These are phyloP conservation scores for Blastobotrys terrestris DNA, from an alignment of 805 yeast species.

Conservation along the genomic window DNA sequence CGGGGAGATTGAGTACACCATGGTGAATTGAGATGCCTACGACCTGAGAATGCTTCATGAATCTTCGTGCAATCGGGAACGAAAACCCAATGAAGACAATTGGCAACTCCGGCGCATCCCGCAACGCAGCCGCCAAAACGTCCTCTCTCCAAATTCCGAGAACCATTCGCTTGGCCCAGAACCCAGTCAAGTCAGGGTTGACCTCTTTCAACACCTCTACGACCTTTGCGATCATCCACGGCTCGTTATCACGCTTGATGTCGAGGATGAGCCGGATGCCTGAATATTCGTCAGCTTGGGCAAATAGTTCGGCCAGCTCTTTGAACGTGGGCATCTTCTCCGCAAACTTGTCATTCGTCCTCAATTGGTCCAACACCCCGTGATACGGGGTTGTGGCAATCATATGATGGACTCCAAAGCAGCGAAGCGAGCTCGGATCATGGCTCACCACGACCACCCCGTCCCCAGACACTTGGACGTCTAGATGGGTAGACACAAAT, in stretches of 20 bases:
- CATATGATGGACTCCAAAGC: slow-evolving; percentile 36
- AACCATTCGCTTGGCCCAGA: slow-evolving; percentile 42
- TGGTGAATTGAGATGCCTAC: slow-evolving; percentile 48
- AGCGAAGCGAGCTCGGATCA: slow-evolving; percentile 45
- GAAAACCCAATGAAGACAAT: slow-evolving; percentile 36
- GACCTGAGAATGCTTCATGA: slow-evolving; percentile 43
- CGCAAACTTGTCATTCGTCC: slow-evolving; percentile 28
- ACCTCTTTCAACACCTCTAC: slow-evolving; percentile 33
- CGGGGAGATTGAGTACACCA: slow-evolving; percentile 39
- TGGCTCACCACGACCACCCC: slow-evolving; percentile 51
- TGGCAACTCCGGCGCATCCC: slow-evolving; percentile 32
- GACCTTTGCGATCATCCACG: slow-evolving; percentile 37
- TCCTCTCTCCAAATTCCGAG: slow-evolving; percentile 50
- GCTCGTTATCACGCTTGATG: slow-evolving; percentile 43
- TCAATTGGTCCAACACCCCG: slow-evolving; percentile 35
- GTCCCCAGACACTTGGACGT: slow-evolving; percentile 48
- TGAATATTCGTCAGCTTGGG: slow-evolving; percentile 27
- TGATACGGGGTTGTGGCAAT: slow-evolving; percentile 35
- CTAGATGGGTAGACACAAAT: too few species aligned
- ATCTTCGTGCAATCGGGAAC: slow-evolving; percentile 30
- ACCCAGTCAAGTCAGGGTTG: slow-evolving; percentile 34
- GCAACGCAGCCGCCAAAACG: slow-evolving; percentile 39
- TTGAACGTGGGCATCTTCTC: slow-evolving; percentile 39
- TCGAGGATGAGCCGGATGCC: slow-evolving; percentile 42
- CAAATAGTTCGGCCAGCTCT: slow-evolving; percentile 38